These are phyloP conservation scores for Dillenia turbinata DNA, from an alignment of 164 flowering plant species.

Conservation along the genomic window DNA sequence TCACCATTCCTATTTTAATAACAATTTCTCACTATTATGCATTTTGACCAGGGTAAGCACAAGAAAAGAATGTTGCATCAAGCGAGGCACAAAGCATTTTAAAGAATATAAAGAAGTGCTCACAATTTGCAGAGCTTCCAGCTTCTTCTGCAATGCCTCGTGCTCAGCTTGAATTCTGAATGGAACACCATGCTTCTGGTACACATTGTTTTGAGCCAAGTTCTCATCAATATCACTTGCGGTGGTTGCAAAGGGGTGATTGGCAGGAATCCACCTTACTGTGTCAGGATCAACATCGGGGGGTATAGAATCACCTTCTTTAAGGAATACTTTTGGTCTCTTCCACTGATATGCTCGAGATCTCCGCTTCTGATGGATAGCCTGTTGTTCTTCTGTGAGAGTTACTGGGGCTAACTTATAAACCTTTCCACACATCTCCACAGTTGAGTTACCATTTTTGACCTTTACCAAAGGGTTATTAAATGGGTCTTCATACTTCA, in stretches of 20 bases:
- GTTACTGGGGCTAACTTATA: slow-evolving; percentile 90
- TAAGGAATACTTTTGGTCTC: slow-evolving; percentile 84
- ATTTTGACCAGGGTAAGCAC: too few species aligned
- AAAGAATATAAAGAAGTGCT: slow-evolving; percentile 16
- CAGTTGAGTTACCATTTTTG: slow-evolving; percentile 59
- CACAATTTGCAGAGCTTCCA: slow-evolving; percentile 81
- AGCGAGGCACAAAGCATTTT: too few species aligned
- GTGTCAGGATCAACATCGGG: slow-evolving; percentile 97
- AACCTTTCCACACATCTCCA: slow-evolving; percentile 94
- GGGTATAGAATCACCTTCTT: slow-evolving; percentile 90
- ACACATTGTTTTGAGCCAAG: slow-evolving; percentile 86
- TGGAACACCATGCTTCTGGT: slow-evolving; percentile 91
- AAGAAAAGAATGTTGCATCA: too few species aligned
- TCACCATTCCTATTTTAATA: too few species aligned
- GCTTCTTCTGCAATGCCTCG: slow-evolving; percentile 81
- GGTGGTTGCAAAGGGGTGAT: slow-evolving; percentile 98
- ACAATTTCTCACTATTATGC: too few species aligned
- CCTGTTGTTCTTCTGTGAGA: slow-evolving; percentile 71
- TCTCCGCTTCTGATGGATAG: slow-evolving; percentile 84
- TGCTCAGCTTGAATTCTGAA: slow-evolving; percentile 94
- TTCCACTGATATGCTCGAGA: slow-evolving; percentile 99
- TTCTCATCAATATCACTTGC: slow-evolving; percentile 82
- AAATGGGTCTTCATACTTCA: slow-evolving; percentile 94
- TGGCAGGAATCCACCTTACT: slow-evolving; percentile 96
- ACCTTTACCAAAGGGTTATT: slow-evolving; percentile 87